These are phyloP conservation scores for Gossypium anomalum DNA, from an alignment of 345 rosid species.

Conservation along the genomic window DNA sequence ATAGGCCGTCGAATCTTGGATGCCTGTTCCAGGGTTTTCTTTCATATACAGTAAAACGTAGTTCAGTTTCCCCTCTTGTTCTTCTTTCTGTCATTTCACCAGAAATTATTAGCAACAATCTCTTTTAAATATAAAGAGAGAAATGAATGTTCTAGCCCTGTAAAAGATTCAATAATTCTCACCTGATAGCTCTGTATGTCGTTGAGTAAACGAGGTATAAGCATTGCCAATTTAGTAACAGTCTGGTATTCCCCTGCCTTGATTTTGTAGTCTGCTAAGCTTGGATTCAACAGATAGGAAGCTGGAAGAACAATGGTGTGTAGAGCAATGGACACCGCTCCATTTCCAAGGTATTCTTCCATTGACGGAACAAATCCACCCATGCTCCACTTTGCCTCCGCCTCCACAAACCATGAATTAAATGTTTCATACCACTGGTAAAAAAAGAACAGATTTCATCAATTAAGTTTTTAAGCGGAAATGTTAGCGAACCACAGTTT, in stretches of 20 bases:
- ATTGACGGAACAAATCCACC: slow-evolving; percentile 27
- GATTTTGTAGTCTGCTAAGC: slow-evolving; percentile 21
- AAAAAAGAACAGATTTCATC: no score
- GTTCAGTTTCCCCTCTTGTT: slow-evolving; percentile 36
- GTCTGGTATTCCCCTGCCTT: slow-evolving; percentile 26
- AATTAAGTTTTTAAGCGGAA: not conserved
- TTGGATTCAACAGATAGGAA: slow-evolving; percentile 31
- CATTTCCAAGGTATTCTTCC: slow-evolving; percentile 47
- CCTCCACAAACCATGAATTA: slow-evolving; percentile 56
- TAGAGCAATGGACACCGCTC: slow-evolving; percentile 41
- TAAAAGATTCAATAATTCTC: not conserved
- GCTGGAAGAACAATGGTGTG: slow-evolving; percentile 47
- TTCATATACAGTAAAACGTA: slow-evolving; percentile 24
- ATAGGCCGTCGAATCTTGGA: slow-evolving; percentile 30
- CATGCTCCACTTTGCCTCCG: slow-evolving; percentile 60
- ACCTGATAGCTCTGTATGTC: slow-evolving; percentile 57
- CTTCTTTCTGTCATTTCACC: slow-evolving; percentile 28
- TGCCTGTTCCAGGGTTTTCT: slow-evolving; percentile 27
- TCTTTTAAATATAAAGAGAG: not conserved
- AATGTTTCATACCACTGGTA: slow-evolving; percentile 64
- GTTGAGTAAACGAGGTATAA: slow-evolving; percentile 47
- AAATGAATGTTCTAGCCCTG: not conserved
- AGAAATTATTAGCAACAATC: not conserved
- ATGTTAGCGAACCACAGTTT: not conserved
- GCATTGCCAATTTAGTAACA: slow-evolving; percentile 49